Evolutionary conservation across 495 filamentous ascomycete genomes (phyloP), one percentile per base, ranked within the genome.

Genomic region (Hyaloscypha finlandica): DNA sequence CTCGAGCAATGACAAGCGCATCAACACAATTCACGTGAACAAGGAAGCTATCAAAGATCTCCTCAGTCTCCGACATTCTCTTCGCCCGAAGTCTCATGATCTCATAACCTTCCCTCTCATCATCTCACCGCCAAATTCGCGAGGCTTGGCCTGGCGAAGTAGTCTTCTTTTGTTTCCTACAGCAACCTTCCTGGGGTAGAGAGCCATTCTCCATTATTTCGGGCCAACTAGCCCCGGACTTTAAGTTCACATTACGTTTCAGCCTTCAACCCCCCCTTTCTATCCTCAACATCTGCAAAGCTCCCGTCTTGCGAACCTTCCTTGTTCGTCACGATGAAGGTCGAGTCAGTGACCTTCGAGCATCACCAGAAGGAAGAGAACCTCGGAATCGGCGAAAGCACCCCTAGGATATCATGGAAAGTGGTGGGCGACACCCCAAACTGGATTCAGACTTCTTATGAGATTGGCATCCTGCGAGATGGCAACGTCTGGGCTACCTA

Each of bases 401-500:
- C 45, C 8, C 70, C 70, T 8, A 45, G 70, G 33, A 59, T 72
- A 29, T 69, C 63, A 33, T 72, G 70, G 66, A 30, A 66, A 11
- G 68, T 69, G 42, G 22, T 16, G 2, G 66, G 66, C 37, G 51
- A 56, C 32, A 33, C 39, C 14, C 30, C 56, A 5, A 69, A 77
- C 53, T 81, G 78, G 77, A 70, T 71, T 45, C 79, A 81, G 42
- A 69, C 63, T 2, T 72, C 76, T 39, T 81, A 80, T 45, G 75
- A 80, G 16, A 70, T 81, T 9, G 67, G 78, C n/a, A 71, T 81
- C 19, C 9, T 31, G 29, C 55, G 32, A 16, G 20, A 14, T 29
- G 22, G 14, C 25, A 25, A 20, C 32, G 52, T 19, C 29, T 39
- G 25, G 16, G 64, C 33, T 35, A 35, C 5, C 25, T 71, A 62